Conservation (phyloP, 306 rosid species). For the Corylus heterophylla region DNA sequence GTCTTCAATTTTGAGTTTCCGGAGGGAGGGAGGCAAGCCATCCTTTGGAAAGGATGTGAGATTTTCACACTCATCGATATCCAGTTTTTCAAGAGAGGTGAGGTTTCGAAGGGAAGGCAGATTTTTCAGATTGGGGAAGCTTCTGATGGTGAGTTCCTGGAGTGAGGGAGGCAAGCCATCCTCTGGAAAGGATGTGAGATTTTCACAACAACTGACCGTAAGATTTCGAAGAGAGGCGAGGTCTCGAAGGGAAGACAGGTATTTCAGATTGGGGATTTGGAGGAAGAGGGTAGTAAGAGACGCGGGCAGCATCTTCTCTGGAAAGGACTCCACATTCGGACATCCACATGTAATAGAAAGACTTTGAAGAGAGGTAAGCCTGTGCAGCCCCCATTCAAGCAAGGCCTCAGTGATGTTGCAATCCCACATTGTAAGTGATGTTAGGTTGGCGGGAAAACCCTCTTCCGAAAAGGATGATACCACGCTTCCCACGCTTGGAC, state of each 20-base stretch:
- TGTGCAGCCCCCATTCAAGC: slow-evolving; percentile 16
- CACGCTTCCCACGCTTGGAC: neutral
- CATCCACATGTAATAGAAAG: neutral
- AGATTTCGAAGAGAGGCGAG: slow-evolving; percentile 28
- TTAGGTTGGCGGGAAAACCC: slow-evolving; percentile 20
- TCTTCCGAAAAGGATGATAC: neutral
- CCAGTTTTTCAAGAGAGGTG: slow-evolving; percentile 14
- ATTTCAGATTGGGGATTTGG: neutral
- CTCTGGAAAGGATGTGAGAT: neutral
- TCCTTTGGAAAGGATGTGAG: neutral
- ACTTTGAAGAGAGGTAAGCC: slow-evolving; percentile 13
- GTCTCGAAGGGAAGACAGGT: slow-evolving; percentile 9
- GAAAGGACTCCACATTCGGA: slow-evolving; percentile 7
- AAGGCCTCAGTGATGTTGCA: neutral
- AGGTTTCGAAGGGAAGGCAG: too few relatives aligned
- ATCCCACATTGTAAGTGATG: neutral
- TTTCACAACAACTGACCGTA: fast-evolving
- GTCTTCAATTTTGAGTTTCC: fast-evolving
- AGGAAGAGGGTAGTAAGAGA: slow-evolving; percentile 10
- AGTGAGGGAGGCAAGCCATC: slow-evolving; percentile 10
- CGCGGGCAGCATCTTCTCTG: slow-evolving; percentile 13
- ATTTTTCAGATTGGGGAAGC: too few relatives aligned
- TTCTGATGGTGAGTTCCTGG: neutral
- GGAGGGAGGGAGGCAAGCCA: slow-evolving; percentile 5
- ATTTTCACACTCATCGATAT: fast-evolving